phyloP scores from a whole-genome alignment of 2,329 filamentous ascomycete genomes.

The Aspergillus fumigatus region DNA sequence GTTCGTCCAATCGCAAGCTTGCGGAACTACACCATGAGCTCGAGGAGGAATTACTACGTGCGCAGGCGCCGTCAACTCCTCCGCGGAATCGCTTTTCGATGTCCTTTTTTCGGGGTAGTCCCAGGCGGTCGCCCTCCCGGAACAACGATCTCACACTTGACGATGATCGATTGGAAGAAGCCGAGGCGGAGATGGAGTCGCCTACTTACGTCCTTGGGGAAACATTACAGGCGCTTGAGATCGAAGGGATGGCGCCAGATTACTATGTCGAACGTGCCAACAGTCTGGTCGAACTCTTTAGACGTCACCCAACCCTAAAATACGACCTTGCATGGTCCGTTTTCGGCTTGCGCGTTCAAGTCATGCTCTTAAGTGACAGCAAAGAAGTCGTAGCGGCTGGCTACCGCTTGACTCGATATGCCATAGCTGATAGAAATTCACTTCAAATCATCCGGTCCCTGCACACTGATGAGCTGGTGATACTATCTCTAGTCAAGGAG shows the following conservation, averaged over 20 bases:
- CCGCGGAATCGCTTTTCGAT: conserved; percentile 50
- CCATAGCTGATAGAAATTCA: conserved; percentile 86
- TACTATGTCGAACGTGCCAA: conserved; percentile 95
- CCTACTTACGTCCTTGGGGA: conserved; percentile 89
- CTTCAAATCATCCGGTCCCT: conserved; percentile 80
- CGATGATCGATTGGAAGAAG: conserved; percentile 47
- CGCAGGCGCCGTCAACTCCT: conserved; percentile 51
- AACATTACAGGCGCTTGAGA: conserved; percentile 82
- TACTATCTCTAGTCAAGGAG: conserved; percentile 89
- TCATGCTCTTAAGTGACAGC: conserved; percentile 92
- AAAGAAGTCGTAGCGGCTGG: conserved; percentile 93
- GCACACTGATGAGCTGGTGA: conserved; percentile 89
- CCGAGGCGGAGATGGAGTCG: conserved; percentile 68
- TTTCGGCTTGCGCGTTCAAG: conserved; percentile 88
- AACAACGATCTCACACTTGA: conserved; percentile 35
- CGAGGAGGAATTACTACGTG: conserved; percentile 56
- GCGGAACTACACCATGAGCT: conserved; percentile 56
- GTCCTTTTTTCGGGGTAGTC: conserved; percentile 52
- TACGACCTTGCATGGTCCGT: conserved; percentile 96
- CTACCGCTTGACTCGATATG: conserved; percentile 88
- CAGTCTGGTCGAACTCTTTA: conserved; percentile 92
- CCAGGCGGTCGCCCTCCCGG: conserved; percentile 49
- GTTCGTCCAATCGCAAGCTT: conserved; percentile 73
- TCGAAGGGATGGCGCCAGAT: conserved; percentile 81
- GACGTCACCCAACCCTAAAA: conserved; percentile 84